A percentile compares a stretch with the other conserved stretches of the same genome.
These are phyloP conservation scores for Diaporthe ampelina DNA, from an alignment of 2,329 filamentous ascomycete genomes.

Conservation along the genomic window DNA sequence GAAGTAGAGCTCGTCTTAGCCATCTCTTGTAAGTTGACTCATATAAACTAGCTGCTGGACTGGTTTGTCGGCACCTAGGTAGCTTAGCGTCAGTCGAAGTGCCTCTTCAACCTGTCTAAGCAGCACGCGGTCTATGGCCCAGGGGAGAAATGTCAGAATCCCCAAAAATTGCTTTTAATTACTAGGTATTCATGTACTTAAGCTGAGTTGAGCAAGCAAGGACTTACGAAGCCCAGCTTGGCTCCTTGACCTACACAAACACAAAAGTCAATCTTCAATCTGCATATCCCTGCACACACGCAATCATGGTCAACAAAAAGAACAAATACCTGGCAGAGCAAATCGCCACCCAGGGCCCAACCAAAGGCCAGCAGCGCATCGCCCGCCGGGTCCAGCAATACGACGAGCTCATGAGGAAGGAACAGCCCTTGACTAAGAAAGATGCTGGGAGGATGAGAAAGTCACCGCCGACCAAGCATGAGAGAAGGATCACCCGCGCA, in stretches of 20 bases:
- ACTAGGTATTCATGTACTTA: too few species aligned
- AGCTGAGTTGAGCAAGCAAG: too few species aligned
- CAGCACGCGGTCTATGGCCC: not conserved
- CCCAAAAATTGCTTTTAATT: not conserved
- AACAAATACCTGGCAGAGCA: not conserved
- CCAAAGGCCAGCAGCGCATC: conserved; percentile 3
- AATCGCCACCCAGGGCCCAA: not conserved
- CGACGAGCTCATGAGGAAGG: not conserved
- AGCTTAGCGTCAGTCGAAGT: not conserved
- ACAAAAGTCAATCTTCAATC: not conserved
- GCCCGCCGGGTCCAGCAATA: not conserved
- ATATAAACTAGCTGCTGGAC: too few species aligned
- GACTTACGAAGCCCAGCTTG: too few species aligned
- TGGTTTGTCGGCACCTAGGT: too few species aligned
- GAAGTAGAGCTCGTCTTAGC: too few species aligned
- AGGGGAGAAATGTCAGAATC: not conserved
- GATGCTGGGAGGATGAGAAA: not conserved
- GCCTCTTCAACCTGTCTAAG: not conserved
- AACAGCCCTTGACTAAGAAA: not conserved
- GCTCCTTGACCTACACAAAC: not conserved
- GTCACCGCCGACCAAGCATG: not conserved
- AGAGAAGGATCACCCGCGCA: not conserved
- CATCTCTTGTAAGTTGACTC: too few species aligned
- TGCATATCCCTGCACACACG: not conserved
- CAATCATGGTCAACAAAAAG: conserved; percentile 5